Evolutionary conservation across 1,284 basidiomycete genomes (phyloP).

Genomic region (Cutaneotrichosporon mucoides): DNA sequence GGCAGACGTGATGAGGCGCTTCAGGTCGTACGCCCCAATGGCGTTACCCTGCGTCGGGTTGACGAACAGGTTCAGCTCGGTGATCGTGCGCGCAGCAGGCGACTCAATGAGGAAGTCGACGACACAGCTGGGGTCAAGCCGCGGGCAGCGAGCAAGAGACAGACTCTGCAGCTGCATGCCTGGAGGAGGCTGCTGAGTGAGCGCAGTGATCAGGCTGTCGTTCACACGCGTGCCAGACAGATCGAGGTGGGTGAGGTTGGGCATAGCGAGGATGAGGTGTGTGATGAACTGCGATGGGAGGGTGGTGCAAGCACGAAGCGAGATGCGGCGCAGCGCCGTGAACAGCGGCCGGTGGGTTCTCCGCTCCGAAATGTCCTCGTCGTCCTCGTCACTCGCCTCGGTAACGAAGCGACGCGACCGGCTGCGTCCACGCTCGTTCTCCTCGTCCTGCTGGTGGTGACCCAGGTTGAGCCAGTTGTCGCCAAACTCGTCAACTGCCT

Average conservation of each 20-base stretch:
- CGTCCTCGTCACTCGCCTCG: conserved; percentile 19
- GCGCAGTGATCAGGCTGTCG: conserved; percentile 51
- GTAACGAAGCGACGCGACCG: conserved; percentile 12
- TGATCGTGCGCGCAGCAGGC: conserved; percentile 59
- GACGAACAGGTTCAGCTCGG: conserved; percentile 82
- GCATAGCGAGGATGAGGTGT: conserved; percentile 60
- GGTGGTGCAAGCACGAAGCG: conserved; percentile 77
- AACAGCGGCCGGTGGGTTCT: conserved; percentile 50
- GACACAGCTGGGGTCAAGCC: conserved; percentile 74
- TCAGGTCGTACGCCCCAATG: conserved; percentile 65
- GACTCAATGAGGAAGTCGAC: conserved; percentile 68
- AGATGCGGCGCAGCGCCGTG: conserved; percentile 74
- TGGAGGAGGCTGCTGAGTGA: conserved; percentile 55
- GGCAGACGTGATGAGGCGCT: conserved; percentile 64
- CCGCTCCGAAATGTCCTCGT: conserved; percentile 46
- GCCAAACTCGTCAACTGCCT: conserved; percentile 78
- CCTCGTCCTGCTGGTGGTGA: conserved; percentile 54
- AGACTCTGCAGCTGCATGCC: conserved; percentile 71
- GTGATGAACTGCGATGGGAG: conserved; percentile 67
- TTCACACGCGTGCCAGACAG: conserved; percentile 64
- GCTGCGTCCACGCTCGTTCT: conserved; percentile 50
- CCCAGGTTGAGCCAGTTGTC: conserved; percentile 57
- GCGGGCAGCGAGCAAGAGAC: conserved; percentile 81
- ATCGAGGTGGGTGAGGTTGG: conserved; percentile 50
- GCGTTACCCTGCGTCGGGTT: conserved; percentile 82